A percentile compares a stretch with the other conserved stretches of the same genome.
These are phyloP conservation scores for Beauveria pseudobassiana DNA, from an alignment of 2,329 filamentous ascomycete species.

Conservation along the genomic window DNA sequence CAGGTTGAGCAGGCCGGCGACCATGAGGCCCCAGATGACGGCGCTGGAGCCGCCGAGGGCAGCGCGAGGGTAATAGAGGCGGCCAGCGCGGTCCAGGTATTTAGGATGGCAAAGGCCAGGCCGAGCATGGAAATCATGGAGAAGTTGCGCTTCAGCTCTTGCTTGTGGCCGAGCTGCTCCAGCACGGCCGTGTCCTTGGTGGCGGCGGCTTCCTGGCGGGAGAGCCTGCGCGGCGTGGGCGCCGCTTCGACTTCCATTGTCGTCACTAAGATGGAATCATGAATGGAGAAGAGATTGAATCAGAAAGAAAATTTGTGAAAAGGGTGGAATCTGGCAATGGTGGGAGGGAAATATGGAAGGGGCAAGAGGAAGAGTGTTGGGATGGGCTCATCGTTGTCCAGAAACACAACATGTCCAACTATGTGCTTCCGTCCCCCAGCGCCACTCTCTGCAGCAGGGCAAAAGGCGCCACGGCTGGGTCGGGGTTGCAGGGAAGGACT, in stretches of 20 bases:
- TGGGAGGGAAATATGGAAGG: not conserved
- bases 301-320: not conserved
- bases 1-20: constrained; percentile 60
- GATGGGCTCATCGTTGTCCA: not conserved
- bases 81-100: constrained; percentile 42
- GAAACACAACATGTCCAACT: not conserved
- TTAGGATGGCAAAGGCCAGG: constrained; percentile 41
- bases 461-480: not conserved
- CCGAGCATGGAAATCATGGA: constrained; percentile 41
- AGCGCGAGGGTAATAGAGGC: constrained; percentile 43
- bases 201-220: not conserved
- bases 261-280: not conserved
- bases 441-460: not conserved
- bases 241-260: constrained; percentile 7
- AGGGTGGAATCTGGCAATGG: no score
- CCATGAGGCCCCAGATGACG: constrained; percentile 63
- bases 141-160: constrained; percentile 43
- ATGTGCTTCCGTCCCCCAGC: not conserved
- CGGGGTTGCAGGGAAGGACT: not conserved
- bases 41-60: constrained; percentile 61
- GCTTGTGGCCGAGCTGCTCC: constrained; percentile 32
- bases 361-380: not conserved
- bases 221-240: not conserved
- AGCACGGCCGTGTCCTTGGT: not conserved
- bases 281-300: not conserved